Base-by-base conservation (phyloP, 2,329 filamentous ascomycete genomes). In the Tolypocladium tropicale region DNA sequence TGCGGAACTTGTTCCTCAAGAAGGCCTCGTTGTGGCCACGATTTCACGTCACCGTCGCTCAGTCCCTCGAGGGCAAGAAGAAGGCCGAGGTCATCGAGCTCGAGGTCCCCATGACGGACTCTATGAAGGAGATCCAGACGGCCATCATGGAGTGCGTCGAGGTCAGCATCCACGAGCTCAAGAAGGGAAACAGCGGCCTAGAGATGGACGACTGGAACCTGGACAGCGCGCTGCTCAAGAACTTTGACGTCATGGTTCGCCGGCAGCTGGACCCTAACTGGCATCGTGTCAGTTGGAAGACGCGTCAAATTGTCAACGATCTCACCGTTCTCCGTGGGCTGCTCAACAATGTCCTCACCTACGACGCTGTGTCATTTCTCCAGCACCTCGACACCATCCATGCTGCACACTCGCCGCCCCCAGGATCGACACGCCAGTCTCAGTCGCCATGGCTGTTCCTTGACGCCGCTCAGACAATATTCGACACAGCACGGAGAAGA, bases 131-230 rank as follows among this genome's bases (percentile, higher is more conserved):
- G 46, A 96, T 99, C 43, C 94, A 99, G 67, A 93, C 89, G 60
- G 92, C 94, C 30, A 87, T 97, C 58, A 83, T 99, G 72, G 93
- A 97, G 68, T 99, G 94, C 67, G 92, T 99, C 21, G 93, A 97
- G 71, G 86, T 90, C 62, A 96, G 91, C 67, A 94, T 99, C 61
- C 84, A 89, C 55, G 94, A 99, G 72, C 79, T 99, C 48, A 95
- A 93, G 69, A 97, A 95, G 73, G 83, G 84, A 21, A 97, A 96
- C 66, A 81, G 85, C 1, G 92, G 91, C 2, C 76, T 99, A 7
- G 93, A 97, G 63, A 92, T 97, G 84, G 92, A 95, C 58, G 92
- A 96, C 66, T 97, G 93, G 93, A 96, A 90, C 53, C 78, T 96
- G 21, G 93, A 97, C 70, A 96, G 89, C 66, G 93, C 93, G 37